These are phyloP conservation scores for Yamadazyma conglobata DNA, from an alignment of 1,139 yeast genomes.

Conservation along the genomic window DNA sequence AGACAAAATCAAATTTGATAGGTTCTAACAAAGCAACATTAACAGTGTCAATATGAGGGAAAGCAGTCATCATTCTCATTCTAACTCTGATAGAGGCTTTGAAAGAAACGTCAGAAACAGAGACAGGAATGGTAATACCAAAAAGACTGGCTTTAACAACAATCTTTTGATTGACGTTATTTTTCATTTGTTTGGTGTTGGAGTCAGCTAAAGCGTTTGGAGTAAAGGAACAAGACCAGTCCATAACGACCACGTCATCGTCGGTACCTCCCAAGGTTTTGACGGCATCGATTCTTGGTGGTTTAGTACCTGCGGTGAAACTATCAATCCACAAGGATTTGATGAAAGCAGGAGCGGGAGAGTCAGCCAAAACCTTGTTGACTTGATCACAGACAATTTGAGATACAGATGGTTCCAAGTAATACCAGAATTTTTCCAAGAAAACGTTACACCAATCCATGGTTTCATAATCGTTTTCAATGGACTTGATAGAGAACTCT, in stretches of 20 bases:
- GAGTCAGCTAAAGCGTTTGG: slow-evolving; percentile 87
- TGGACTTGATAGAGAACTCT: slow-evolving; percentile 72
- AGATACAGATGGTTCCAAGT: slow-evolving; percentile 84
- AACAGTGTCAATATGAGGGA: slow-evolving; percentile 90
- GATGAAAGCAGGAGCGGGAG: slow-evolving; percentile 79
- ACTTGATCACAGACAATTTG: slow-evolving; percentile 82
- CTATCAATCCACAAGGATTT: slow-evolving; percentile 81
- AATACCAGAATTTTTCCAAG: slow-evolving; percentile 86
- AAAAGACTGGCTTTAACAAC: slow-evolving; percentile 65
- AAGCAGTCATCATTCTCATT: slow-evolving; percentile 81
- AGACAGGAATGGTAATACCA: slow-evolving; percentile 63
- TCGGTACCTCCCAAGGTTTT: slow-evolving; percentile 85
- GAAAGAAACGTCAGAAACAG: slow-evolving; percentile 60
- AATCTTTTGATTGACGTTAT: slow-evolving; percentile 76
- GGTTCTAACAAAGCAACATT: slow-evolving; percentile 81
- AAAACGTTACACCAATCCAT: slow-evolving; percentile 93
- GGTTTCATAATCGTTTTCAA: slow-evolving; percentile 86
- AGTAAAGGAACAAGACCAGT: slow-evolving; percentile 85
- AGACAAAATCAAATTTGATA: slow-evolving; percentile 80
- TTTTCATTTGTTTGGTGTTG: slow-evolving; percentile 78
- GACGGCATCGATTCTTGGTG: slow-evolving; percentile 87
- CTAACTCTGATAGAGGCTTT: slow-evolving; percentile 72
- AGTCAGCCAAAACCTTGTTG: slow-evolving; percentile 73
- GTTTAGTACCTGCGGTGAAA: slow-evolving; percentile 90
- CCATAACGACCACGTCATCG: slow-evolving; percentile 93